Evolutionary conservation across 495 filamentous ascomycete genomes (phyloP).

Genomic region (Chlorociboria aeruginascens): DNA sequence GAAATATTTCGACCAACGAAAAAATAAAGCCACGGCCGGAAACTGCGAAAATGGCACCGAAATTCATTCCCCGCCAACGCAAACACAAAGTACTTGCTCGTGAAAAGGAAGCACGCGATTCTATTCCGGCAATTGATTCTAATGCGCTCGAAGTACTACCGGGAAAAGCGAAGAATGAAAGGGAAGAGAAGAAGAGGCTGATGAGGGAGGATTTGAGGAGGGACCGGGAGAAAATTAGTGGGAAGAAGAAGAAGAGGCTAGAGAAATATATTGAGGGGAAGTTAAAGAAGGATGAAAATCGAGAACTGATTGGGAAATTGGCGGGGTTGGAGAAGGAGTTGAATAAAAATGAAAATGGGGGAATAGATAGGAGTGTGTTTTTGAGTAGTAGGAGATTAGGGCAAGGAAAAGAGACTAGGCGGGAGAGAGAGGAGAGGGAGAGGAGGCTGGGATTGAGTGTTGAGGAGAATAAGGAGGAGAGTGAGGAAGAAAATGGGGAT

Average conservation of each 20-base stretch:
- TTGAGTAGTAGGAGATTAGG: conserved; percentile 67
- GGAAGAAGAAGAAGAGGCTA: conserved; percentile 87
- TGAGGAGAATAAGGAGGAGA: conserved; percentile 24
- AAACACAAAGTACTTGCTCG: conserved; percentile 62
- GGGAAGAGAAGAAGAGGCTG: conserved; percentile 49
- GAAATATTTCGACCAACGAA: too few species aligned
- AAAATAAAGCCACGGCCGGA: not conserved
- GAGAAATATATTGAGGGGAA: conserved; percentile 98
- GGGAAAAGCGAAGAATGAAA: conserved; percentile 44
- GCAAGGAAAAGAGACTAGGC: conserved; percentile 49
- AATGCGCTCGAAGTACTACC: conserved; percentile 58
- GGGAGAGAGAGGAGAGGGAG: conserved; percentile 48
- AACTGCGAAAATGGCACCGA: conserved; percentile 42
- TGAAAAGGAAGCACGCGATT: conserved; percentile 28
- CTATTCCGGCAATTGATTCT: conserved; percentile 37
- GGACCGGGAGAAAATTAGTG: conserved; percentile 65
- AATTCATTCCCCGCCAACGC: conserved; percentile 67
- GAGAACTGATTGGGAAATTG: conserved; percentile 71
- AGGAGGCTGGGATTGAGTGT: conserved; percentile 21
- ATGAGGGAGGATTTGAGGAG: conserved; percentile 49
- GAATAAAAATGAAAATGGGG: too few species aligned
- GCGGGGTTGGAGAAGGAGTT: conserved; percentile 44
- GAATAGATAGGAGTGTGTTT: conserved; percentile 64
- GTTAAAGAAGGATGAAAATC: conserved; percentile 85
- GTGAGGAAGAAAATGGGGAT: conserved; percentile 10